Conservation (phyloP, 2,329 filamentous ascomycete genomes). For the Fusarium proliferatum region DNA sequence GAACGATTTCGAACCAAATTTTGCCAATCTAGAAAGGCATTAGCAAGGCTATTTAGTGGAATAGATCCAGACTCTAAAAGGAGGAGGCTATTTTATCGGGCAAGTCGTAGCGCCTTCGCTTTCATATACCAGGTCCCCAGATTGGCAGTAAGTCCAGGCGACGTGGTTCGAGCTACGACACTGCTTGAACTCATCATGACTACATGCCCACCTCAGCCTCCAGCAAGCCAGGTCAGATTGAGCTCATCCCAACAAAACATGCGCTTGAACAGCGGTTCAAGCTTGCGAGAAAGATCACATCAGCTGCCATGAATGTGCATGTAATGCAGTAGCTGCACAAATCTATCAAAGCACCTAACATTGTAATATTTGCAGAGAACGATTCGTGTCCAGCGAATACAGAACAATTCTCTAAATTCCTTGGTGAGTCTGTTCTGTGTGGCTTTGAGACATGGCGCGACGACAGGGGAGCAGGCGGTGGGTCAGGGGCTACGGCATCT, state of each 20-base stretch:
- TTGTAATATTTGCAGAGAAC: background rate
- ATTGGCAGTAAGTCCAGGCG: too few species aligned
- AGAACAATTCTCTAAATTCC: background rate
- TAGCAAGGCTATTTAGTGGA: background rate
- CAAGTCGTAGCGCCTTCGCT: background rate
- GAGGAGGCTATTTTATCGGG: background rate
- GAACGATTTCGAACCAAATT: too few species aligned
- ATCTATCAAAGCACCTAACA: background rate
- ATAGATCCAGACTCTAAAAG: background rate
- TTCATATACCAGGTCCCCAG: background rate
- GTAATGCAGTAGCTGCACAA: background rate
- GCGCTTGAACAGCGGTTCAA: background rate
- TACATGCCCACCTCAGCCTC: too few species aligned
- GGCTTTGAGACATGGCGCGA: background rate
- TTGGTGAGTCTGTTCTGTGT: background rate
- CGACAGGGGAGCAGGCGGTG: background rate
- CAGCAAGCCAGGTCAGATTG: background rate
- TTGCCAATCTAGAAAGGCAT: background rate
- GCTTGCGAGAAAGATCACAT: background rate
- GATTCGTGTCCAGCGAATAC: too few species aligned
- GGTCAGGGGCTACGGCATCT: background rate
- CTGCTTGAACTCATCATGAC: background rate
- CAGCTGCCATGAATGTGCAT: background rate
- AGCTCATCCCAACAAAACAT: too few species aligned
- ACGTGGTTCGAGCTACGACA: background rate